A percentile compares a stretch with the other conserved stretches of the same genome.
Evolutionary conservation across 352 stramenopile genomes (phyloP).

Genomic region (Globisporangium takayamanum): DNA sequence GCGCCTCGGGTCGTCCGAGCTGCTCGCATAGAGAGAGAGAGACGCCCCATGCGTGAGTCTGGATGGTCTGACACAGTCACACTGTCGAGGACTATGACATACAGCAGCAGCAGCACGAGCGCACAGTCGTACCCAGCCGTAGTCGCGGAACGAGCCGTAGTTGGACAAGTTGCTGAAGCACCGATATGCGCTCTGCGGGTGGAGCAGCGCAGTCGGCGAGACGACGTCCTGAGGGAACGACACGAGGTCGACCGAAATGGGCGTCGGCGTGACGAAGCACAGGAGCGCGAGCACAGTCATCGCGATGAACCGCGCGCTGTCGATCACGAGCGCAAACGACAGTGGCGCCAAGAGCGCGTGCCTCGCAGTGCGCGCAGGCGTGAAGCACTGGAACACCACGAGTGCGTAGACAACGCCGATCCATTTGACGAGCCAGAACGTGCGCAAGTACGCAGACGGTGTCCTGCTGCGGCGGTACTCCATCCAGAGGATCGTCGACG

Average conservation of each 20-base stretch:
- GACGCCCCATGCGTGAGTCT: neutral
- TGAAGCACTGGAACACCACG: constrained; percentile 26
- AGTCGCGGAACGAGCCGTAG: constrained; percentile 60
- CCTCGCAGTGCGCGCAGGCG: neutral
- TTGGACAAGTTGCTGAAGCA: constrained; percentile 27
- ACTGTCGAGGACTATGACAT: too few relatives aligned
- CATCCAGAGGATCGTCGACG: constrained; percentile 62
- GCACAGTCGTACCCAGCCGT: constrained; percentile 17
- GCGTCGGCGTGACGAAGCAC: constrained; percentile 40
- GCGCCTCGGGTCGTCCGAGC: neutral
- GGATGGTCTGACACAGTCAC: too few relatives aligned
- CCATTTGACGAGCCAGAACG: constrained; percentile 62
- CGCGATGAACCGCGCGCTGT: constrained; percentile 32
- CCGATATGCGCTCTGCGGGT: constrained; percentile 27
- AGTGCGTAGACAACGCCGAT: constrained; percentile 37
- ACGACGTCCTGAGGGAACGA: constrained; percentile 32
- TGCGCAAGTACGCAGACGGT: constrained; percentile 45
- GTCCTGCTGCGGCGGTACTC: constrained; percentile 58
- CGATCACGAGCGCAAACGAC: constrained; percentile 19
- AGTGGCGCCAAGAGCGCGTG: constrained; percentile 2
- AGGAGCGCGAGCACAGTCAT: constrained; percentile 41
- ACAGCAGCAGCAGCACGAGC: neutral
- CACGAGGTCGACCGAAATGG: constrained; percentile 45
- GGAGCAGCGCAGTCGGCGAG: constrained; percentile 55
- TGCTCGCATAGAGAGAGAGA: neutral